Percentiles rank a stretch among this genome's conserved stretches.
Evolutionary conservation across 495 filamentous ascomycete species (phyloP).

Genomic region (Penicillium canariense): DNA sequence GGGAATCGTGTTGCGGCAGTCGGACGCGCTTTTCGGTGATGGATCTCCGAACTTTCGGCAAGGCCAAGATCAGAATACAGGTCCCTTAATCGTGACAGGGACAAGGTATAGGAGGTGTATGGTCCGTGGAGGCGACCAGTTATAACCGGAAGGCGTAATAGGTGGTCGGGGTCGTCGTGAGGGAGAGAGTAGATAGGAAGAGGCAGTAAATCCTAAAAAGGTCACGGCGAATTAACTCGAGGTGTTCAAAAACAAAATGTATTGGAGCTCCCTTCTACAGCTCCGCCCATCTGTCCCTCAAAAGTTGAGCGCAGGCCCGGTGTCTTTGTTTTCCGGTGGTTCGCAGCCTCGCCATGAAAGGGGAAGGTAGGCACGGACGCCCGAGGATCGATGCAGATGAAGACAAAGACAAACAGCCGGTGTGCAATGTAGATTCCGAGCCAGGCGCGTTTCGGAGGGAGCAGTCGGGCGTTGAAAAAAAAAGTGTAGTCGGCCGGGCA

Average conservation of each 20-base stretch:
- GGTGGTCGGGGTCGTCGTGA: constrained; percentile 9
- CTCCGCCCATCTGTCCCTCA: background rate
- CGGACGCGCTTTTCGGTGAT: constrained; percentile 2
- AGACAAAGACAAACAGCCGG: background rate
- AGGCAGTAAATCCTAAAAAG: constrained; percentile 4
- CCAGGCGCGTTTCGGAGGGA: background rate
- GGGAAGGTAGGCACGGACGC: background rate
- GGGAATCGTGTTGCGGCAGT: background rate
- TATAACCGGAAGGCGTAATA: constrained; percentile 14
- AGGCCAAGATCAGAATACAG: background rate
- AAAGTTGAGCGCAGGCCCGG: background rate
- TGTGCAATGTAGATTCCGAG: background rate
- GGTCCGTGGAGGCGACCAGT: constrained; percentile 6
- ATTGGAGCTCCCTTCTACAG: background rate
- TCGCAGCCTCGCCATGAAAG: no score
- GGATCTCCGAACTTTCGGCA: background rate
- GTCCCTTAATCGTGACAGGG: background rate
- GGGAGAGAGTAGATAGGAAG: constrained; percentile 1
- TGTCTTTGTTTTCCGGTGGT: background rate
- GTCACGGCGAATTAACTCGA: constrained; percentile 10
- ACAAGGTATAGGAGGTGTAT: background rate
- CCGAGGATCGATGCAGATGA: background rate
- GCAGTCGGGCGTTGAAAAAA: background rate
- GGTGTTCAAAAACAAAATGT: background rate
- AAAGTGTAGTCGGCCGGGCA: background rate